phyloP scores from a whole-genome alignment of 331 rosid genomes.

The Saraca asoca region DNA sequence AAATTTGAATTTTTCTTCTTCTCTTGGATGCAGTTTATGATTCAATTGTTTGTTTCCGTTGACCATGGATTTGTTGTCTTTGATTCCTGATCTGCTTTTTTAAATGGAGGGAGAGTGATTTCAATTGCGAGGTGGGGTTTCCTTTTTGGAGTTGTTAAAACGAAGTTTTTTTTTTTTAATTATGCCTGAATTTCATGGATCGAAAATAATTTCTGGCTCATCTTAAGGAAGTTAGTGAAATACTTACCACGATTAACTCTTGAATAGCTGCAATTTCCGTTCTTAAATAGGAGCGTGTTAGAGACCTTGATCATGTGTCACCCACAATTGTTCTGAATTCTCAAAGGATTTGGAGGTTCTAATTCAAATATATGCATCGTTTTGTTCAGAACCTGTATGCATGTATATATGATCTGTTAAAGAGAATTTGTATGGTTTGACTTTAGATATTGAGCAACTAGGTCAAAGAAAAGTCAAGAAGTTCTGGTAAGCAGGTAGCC shows the following conservation, averaged over 20 bases:
- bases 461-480: neutral
- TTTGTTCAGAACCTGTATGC: neutral
- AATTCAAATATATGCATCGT: neutral
- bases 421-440: neutral
- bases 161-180: neutral
- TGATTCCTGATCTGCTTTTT: neutral
- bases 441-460: neutral
- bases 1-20: no score
- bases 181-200: neutral
- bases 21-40: no score
- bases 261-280: neutral
- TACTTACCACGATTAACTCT: neutral
- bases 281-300: neutral
- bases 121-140: neutral
- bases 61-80: neutral
- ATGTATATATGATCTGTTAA: neutral
- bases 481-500: no score
- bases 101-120: no score
- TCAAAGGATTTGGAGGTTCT: neutral
- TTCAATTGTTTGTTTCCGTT: neutral
- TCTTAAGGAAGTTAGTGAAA: neutral
- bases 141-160: neutral
- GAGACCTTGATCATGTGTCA: neutral
- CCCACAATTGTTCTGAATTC: no score
- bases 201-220: neutral